Conservation (phyloP, 2,329 filamentous ascomycete species). For the Emergomyces orientalis region DNA sequence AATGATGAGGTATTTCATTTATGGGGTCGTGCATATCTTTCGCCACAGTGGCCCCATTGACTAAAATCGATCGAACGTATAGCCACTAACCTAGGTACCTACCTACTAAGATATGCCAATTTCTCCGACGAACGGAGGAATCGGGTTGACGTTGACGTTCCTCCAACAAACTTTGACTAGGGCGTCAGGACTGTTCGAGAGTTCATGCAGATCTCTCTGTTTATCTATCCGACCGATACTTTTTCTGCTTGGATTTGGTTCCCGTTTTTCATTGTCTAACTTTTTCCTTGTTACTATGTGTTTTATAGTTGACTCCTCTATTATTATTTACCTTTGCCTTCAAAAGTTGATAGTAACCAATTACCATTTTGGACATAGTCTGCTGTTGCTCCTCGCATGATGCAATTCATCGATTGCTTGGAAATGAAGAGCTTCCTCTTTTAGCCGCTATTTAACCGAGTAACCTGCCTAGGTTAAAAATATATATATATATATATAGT, state of each 20-base stretch:
- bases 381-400: neutral
- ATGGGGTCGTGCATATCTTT: neutral
- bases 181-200: neutral
- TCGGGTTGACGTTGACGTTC: neutral
- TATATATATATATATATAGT: too few species aligned
- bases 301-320: neutral
- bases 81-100: too few species aligned
- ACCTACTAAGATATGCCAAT: neutral
- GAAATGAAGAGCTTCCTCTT: neutral
- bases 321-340: neutral
- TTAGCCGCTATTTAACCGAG: neutral
- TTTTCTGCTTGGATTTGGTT: neutral
- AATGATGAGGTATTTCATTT: neutral
- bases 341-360: neutral
- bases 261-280: neutral
- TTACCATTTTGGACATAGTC: neutral
- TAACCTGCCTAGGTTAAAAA: too few species aligned
- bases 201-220: neutral
- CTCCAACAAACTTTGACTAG: neutral
- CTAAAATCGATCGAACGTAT: neutral
- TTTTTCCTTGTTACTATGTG: neutral
- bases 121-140: neutral
- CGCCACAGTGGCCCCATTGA: neutral
- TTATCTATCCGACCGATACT: neutral
- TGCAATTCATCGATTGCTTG: neutral